phyloP scores from a whole-genome alignment of 257 asterid genomes.

The Solanum pennellii region DNA sequence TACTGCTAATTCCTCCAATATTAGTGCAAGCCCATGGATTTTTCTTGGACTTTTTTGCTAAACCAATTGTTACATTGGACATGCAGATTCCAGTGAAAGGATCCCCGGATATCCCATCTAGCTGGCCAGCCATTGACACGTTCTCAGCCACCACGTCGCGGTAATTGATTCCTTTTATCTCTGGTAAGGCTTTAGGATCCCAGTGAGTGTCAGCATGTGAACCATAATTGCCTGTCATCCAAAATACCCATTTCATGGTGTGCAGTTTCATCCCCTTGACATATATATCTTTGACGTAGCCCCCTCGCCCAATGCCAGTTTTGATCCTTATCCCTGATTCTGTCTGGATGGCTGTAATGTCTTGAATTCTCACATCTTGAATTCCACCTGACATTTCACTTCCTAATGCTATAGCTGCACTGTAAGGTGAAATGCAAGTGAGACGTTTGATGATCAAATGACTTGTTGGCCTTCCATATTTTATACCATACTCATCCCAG shows the following conservation, averaged over 20 bases:
- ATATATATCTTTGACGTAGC: slow-evolving; percentile 52
- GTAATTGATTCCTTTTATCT: slow-evolving; percentile 60
- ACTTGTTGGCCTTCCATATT: slow-evolving; percentile 68
- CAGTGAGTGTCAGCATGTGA: slow-evolving; percentile 64
- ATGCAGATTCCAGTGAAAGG: slow-evolving; percentile 72
- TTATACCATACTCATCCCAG: slow-evolving; percentile 85
- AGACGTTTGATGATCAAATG: slow-evolving; percentile 55
- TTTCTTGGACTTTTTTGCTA: slow-evolving; percentile 66
- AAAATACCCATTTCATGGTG: slow-evolving; percentile 84
- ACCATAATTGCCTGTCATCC: slow-evolving; percentile 94
- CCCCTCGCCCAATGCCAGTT: slow-evolving; percentile 71
- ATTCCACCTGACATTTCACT: slow-evolving; percentile 96
- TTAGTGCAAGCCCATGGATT: slow-evolving; percentile 63
- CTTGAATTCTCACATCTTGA: slow-evolving; percentile 62
- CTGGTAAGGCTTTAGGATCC: slow-evolving; percentile 65
- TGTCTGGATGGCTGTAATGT: slow-evolving; percentile 60
- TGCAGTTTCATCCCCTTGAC: slow-evolving; percentile 66
- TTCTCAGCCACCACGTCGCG: slow-evolving; percentile 68
- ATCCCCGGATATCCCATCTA: slow-evolving; percentile 78
- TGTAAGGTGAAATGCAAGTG: slow-evolving; percentile 81
- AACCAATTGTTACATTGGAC: slow-evolving; percentile 57
- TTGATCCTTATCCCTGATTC: slow-evolving; percentile 76
- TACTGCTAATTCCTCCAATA: slow-evolving; percentile 40
- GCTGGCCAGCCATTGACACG: slow-evolving; percentile 57
- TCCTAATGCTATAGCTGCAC: slow-evolving; percentile 83